Base-by-base conservation (phyloP, 768 basidiomycete species). In the Lactarius tabidus region DNA sequence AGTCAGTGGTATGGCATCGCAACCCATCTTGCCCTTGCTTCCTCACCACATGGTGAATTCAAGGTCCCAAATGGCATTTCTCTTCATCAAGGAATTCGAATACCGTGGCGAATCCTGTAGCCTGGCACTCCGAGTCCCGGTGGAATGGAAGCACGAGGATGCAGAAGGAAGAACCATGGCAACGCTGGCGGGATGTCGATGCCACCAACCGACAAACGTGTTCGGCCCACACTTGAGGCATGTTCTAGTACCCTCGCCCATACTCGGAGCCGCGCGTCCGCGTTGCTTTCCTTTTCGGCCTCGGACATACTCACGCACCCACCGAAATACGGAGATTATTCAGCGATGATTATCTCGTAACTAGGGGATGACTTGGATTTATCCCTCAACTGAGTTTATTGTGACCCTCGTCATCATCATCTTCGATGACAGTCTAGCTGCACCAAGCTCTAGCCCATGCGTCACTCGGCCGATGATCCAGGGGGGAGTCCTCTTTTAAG, bases 31-130 rank as follows among this genome's bases (percentile, higher is more conserved):
- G n/a, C n/a, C n/a, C n/a, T n/a, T n/a, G n/a, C n/a, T n/a, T n/a
- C n/a, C n/a, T n/a, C n/a, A n/a, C n/a, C n/a, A n/a, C n/a, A n/a
- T n/a, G n/a, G n/a, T n/a, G n/a, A n/a, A n/a, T n/a, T n/a, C n/a
- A n/a, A n/a, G n/a, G n/a, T n/a, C n/a, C n/a, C n/a, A n/a, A 31
- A 41, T 72, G 33, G 33, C 33, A 33, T 33, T 33, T 33, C 33
- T 33, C 33, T 33, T 33, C 33, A 8, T n/a, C n/a, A n/a, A n/a
- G n/a, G n/a, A n/a, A n/a, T n/a, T n/a, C n/a, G n/a, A n/a, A n/a
- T n/a, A n/a, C n/a, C n/a, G n/a, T n/a, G n/a, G n/a, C n/a, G n/a
- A n/a, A n/a, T n/a, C n/a, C n/a, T n/a, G n/a, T n/a, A n/a, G n/a
- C n/a, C n/a, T n/a, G n/a, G n/a, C n/a, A n/a, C n/a, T n/a, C n/a